Evolutionary conservation across 1,139 yeast genomes (phyloP).

Genomic region (Scheffersomyces segobiensis): DNA sequence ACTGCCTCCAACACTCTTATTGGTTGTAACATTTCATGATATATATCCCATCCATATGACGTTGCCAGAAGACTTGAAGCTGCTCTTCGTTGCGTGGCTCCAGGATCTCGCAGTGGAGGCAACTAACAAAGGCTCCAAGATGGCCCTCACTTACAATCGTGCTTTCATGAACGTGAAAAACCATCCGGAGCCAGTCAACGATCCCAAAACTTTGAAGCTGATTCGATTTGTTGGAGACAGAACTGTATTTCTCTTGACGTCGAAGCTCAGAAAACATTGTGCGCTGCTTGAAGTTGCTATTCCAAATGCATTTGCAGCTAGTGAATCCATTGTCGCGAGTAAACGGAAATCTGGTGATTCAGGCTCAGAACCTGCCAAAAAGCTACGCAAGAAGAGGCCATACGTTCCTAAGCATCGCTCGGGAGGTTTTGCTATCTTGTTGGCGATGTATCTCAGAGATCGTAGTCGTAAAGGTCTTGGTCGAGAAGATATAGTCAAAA

Average conservation of each 20-base stretch:
- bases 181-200: constrained; percentile 42
- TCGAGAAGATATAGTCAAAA: constrained; percentile 56
- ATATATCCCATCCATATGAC: not conserved
- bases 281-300: constrained; percentile 34
- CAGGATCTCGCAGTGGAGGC: constrained; percentile 47
- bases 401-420: constrained; percentile 80
- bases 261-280: constrained; percentile 48
- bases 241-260: constrained; percentile 48
- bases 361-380: constrained; percentile 14
- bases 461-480: constrained; percentile 51
- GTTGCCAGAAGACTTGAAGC: constrained; percentile 29
- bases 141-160: constrained; percentile 45
- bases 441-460: constrained; percentile 62
- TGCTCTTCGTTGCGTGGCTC: constrained; percentile 53
- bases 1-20: not conserved
- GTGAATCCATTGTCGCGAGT: constrained; percentile 7
- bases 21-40: not conserved
- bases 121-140: constrained; percentile 39
- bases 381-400: constrained; percentile 34
- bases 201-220: constrained; percentile 51
- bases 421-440: constrained; percentile 83
- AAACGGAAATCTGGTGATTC: not conserved
- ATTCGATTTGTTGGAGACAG: constrained; percentile 66
- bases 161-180: constrained; percentile 50
- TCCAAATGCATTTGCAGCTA: constrained; percentile 39